Evolutionary conservation across 441 rosid species (phyloP), one percentile per base, ranked within the genome.

Genomic region (Aquilaria agallochum): DNA sequence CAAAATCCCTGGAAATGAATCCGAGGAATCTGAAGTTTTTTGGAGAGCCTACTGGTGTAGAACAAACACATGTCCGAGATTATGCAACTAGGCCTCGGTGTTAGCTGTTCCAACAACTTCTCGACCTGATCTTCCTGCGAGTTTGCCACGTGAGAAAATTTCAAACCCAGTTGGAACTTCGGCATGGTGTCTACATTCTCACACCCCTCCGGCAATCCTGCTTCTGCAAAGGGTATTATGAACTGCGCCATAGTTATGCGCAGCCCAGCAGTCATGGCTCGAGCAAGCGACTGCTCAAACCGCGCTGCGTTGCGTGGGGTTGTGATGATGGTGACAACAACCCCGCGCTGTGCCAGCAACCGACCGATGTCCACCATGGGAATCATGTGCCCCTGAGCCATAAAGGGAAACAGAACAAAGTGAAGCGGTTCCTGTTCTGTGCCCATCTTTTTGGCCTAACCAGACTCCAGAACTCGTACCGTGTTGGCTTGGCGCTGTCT

Each of bases 111-210:
- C 2, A 79, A 56, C 51, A 68, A 32, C 46, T 62, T 57, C 50
- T 60, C 72, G 0, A 63, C 70, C 1, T 73, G 74, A 7, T 53
- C 56, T 42, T 48, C 62, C 27, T 73, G 57, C 69, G 61, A 12
- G 33, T 20, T 58, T 3, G 65, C 40, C n/a, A 75, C 76, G 0
- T 8, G 9, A 49, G 70, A 69, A 61, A 75, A 75, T 2, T 69
- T 59, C 2, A 0, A 0, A 13, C 54, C 31, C 34, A 60, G 31
- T n/a, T 13, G 53, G 2, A 40, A 5, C 7, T 64, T 50, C 11
- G 74, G 50, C 47, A 81, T 45, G 62, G 56, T 44, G 66, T 83
- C 87, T 2, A 75, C 2, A 63, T 78, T 86, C 67, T 81, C 87
- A 3, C 64, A 56, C 30, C 80, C 72, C 45, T 76, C 53, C 0